phyloP scores from a whole-genome alignment of 441 rosid genomes.

The Gossypium gossypioides region DNA sequence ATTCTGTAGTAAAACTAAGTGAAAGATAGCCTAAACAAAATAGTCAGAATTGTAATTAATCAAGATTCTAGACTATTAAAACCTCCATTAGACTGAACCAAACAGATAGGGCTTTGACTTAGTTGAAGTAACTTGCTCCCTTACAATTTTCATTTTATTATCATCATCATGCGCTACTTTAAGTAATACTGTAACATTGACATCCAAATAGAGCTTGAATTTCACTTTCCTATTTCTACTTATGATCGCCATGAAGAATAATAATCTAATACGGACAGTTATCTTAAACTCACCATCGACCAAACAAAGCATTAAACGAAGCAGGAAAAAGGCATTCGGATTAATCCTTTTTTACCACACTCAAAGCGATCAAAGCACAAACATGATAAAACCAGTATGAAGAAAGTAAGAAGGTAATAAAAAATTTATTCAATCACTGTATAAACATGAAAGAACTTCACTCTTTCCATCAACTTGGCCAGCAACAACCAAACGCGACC shows the following conservation, averaged over 20 bases:
- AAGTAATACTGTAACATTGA: background rate
- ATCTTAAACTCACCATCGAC: too few species aligned
- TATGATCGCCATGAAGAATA: too few species aligned
- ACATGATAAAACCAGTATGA: background rate
- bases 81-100: background rate
- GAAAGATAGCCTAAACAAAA: background rate
- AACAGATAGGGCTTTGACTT: background rate
- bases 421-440: background rate
- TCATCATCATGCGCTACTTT: background rate
- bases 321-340: too few species aligned
- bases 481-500: constrained; percentile 1
- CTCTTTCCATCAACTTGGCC: background rate
- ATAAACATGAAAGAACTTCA: background rate
- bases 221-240: background rate
- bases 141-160: background rate
- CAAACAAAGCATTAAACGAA: too few species aligned
- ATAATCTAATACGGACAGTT: too few species aligned
- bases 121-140: background rate
- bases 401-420: background rate
- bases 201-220: background rate
- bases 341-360: background rate
- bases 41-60: background rate
- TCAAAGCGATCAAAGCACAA: background rate
- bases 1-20: background rate
- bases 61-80: background rate